Evolutionary conservation across 495 filamentous ascomycete genomes (phyloP).

Genomic region (Penicillium ucsense): DNA sequence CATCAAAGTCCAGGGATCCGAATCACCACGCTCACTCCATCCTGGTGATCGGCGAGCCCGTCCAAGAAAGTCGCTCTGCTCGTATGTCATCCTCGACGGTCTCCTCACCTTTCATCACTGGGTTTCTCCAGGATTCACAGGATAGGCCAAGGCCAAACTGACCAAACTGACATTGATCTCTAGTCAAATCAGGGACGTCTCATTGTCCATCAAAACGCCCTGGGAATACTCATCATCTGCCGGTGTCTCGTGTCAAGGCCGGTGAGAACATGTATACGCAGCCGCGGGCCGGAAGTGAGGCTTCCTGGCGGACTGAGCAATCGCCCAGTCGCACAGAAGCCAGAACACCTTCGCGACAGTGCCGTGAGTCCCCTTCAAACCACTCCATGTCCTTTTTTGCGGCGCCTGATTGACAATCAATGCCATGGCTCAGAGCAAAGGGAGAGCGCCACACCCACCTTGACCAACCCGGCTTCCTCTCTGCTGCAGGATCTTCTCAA

Average conservation of each 20-base stretch:
- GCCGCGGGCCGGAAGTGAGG: conserved; percentile 18
- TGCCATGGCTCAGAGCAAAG: conserved; percentile 14
- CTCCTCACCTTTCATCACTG: too few relatives aligned
- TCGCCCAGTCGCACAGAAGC: conserved; percentile 13
- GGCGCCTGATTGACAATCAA: neutral
- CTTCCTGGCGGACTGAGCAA: conserved; percentile 29
- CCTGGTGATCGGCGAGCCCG: too few relatives aligned
- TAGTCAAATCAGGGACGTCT: neutral
- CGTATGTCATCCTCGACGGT: too few relatives aligned
- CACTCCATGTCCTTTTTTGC: neutral
- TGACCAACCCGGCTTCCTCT: conserved; percentile 36
- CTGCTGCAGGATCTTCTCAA: conserved; percentile 39
- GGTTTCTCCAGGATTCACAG: too few relatives aligned
- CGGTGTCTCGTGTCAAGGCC: conserved; percentile 30
- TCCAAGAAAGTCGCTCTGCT: too few relatives aligned
- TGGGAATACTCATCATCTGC: conserved; percentile 15
- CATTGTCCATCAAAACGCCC: conserved; percentile 19
- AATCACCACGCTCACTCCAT: too few relatives aligned
- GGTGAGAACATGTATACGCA: conserved; percentile 29
- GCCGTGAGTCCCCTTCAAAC: conserved; percentile 1
- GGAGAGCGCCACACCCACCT: conserved; percentile 17
- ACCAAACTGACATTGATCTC: neutral
- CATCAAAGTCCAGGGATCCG: too few relatives aligned
- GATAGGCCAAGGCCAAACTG: too few relatives aligned
- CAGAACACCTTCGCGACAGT: conserved; percentile 14